Evolutionary conservation across 257 asterid genomes (phyloP).

Genomic region (Hygrophila difformis): DNA sequence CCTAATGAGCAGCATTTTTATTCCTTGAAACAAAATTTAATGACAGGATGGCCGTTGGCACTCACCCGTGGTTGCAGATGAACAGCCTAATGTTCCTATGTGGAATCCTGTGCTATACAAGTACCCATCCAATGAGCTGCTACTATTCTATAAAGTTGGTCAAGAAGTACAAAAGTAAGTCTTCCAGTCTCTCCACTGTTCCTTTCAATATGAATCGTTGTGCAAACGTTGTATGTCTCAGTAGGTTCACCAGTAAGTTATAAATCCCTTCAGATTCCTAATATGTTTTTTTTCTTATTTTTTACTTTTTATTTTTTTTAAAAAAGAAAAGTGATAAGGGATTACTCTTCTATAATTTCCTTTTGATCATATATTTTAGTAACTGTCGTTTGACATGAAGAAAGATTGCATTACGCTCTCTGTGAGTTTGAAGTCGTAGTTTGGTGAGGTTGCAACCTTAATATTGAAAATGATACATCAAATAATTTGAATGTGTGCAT

Average conservation of each 20-base stretch:
- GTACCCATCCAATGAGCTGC: constrained; percentile 61
- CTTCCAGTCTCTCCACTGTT: constrained; percentile 8
- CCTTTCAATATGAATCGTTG: not conserved
- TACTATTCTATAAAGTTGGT: constrained; percentile 78
- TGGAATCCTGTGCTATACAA: constrained; percentile 89
- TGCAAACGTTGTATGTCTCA: not conserved
- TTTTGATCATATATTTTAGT: too few relatives aligned
- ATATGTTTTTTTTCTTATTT: too few relatives aligned
- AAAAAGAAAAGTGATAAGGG: too few relatives aligned
- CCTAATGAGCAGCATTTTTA: too few relatives aligned
- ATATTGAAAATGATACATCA: too few relatives aligned
- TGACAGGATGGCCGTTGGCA: constrained; percentile 73
- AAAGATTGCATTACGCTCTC: too few relatives aligned
- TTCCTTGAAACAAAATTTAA: constrained; percentile 2
- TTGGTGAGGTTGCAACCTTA: too few relatives aligned
- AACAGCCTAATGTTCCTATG: constrained; percentile 67
- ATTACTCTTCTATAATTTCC: too few relatives aligned
- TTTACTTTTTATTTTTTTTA: too few relatives aligned
- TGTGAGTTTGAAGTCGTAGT: too few relatives aligned
- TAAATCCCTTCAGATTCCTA: constrained; percentile 3
- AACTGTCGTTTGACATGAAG: too few relatives aligned
- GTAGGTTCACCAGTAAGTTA: not conserved
- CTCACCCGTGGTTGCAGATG: constrained; percentile 72
- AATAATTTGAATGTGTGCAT: too few relatives aligned
- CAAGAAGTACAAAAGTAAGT: constrained; percentile 83